phyloP scores from a whole-genome alignment of 2,329 filamentous ascomycete genomes.

The Penicillium sp. region DNA sequence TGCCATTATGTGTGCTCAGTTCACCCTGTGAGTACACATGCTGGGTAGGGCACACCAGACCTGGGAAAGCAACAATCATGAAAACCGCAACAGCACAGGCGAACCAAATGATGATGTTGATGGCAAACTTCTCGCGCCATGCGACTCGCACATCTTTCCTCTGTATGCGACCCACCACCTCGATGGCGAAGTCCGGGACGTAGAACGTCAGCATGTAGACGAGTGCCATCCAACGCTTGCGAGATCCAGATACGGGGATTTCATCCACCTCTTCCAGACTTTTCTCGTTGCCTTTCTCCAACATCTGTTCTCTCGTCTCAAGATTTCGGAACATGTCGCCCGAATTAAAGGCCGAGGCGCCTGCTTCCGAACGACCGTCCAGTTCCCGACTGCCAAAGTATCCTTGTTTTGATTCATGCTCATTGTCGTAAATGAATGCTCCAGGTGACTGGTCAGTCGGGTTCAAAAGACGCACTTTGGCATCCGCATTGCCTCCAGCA shows the following conservation, averaged over 20 bases:
- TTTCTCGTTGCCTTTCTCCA: conserved; percentile 89
- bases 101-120: conserved; percentile 96
- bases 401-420: conserved; percentile 66
- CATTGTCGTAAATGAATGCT: conserved; percentile 59
- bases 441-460: conserved; percentile 48
- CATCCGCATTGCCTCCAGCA: conserved; percentile 43
- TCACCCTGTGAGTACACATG: conserved; percentile 77
- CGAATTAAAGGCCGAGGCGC: conserved; percentile 79
- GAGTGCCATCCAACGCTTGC: conserved; percentile 84
- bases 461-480: conserved; percentile 51
- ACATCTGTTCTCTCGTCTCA: conserved; percentile 88
- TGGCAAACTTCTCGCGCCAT: conserved; percentile 95
- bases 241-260: conserved; percentile 65
- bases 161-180: conserved; percentile 71
- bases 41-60: conserved; percentile 84
- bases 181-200: conserved; percentile 77
- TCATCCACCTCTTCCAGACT: conserved; percentile 87
- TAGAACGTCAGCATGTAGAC: conserved; percentile 82
- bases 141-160: conserved; percentile 88
- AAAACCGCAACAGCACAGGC: conserved; percentile 72
- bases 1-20: conserved; percentile 66
- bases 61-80: conserved; percentile 83
- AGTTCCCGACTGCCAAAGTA: conserved; percentile 77
- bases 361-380: conserved; percentile 85
- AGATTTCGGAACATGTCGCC: conserved; percentile 98